Conservation (phyloP, 352 stramenopile genomes). For the Globisporangium cylindrosporum region DNA sequence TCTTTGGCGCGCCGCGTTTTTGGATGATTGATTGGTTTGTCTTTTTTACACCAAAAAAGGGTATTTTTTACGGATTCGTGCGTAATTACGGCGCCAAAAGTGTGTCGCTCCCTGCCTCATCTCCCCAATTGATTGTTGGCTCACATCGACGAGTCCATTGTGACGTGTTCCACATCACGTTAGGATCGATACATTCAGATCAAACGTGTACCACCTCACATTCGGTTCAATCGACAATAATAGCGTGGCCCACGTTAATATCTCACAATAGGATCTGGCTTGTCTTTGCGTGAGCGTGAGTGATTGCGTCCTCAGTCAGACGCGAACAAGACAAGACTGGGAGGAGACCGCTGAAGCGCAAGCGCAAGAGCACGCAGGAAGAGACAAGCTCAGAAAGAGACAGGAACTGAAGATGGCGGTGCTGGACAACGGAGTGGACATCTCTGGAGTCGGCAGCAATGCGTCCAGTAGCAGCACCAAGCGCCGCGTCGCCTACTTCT, state of each 20-base stretch:
- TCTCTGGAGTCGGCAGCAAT: constrained; percentile 9
- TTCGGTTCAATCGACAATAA: not conserved
- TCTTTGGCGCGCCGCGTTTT: constrained; percentile 3
- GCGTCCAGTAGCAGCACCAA: constrained; percentile 41
- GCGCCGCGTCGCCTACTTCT: constrained; percentile 88
- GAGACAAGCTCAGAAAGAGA: not conserved
- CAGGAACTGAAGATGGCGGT: constrained; percentile 14
- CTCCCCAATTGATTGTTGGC: not conserved
- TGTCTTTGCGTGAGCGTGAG: constrained; percentile 1
- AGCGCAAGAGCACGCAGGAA: not conserved
- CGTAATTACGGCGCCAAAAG: constrained; percentile 5
- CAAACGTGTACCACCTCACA: not conserved
- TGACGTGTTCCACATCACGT: not conserved
- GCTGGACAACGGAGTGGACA: constrained; percentile 14
- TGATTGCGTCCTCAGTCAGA: not conserved
- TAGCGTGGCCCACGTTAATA: constrained; percentile 2
- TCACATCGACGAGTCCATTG: not conserved
- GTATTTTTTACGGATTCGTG: constrained; percentile 1
- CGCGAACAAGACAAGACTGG: not conserved
- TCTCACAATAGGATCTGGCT: not conserved
- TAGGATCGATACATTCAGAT: not conserved
- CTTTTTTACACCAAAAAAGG: constrained; percentile 10
- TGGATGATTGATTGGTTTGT: constrained; percentile 13
- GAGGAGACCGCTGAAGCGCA: not conserved
- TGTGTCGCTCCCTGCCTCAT: not conserved